Evolutionary conservation across 164 flowering plant species (phyloP).

Genomic region (Akebia trifoliata): DNA sequence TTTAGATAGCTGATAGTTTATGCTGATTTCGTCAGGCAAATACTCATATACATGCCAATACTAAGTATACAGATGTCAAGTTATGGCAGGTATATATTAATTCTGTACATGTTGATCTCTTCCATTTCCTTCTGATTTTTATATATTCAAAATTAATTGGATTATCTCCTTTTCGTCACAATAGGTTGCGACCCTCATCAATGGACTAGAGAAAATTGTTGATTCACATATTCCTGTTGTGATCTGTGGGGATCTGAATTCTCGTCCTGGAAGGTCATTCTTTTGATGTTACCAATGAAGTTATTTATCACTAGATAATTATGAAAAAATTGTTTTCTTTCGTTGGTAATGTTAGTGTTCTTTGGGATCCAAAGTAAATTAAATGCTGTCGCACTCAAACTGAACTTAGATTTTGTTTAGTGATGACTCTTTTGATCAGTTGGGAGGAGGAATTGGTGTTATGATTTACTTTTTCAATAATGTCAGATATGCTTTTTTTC

Average conservation of each 20-base stretch:
- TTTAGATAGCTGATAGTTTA: slow-evolving; percentile 1
- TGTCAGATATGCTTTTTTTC: background rate
- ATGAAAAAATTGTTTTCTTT: background rate
- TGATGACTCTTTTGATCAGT: background rate
- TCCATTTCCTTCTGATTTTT: background rate
- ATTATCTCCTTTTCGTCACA: background rate
- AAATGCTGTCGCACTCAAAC: background rate
- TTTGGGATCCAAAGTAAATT: background rate
- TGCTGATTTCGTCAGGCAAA: slow-evolving; percentile 31
- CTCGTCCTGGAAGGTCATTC: slow-evolving; percentile 40
- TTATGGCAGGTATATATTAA: slow-evolving; percentile 33
- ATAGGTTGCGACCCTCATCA: slow-evolving; percentile 28
- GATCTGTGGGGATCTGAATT: slow-evolving; percentile 49
- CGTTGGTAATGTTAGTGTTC: background rate
- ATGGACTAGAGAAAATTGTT: slow-evolving; percentile 25
- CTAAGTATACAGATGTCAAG: slow-evolving; percentile 25
- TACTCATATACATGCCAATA: slow-evolving; percentile 31
- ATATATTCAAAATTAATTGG: background rate
- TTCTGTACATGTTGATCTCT: background rate
- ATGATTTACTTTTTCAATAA: background rate
- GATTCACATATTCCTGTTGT: slow-evolving; percentile 28
- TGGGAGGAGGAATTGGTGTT: background rate
- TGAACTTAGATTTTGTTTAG: background rate
- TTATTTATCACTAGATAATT: background rate
- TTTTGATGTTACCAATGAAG: background rate